Evolutionary conservation across 2,329 filamentous ascomycete species (phyloP), one percentile per base, ranked within the genome.

Genomic region (Calonectria pteridis): DNA sequence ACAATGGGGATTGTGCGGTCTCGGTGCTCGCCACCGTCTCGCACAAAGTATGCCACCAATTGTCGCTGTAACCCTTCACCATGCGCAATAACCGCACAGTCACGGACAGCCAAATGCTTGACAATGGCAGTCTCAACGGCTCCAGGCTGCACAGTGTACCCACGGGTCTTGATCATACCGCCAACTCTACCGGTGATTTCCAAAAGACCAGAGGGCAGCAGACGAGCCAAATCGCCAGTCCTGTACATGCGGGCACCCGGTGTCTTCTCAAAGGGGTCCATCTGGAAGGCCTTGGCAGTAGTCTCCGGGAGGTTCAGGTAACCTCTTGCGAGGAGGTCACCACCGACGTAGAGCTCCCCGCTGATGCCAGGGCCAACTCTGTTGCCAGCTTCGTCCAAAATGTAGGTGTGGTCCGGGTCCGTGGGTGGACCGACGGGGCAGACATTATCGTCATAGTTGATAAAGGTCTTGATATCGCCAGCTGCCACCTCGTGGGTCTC

Each of bases 401-500:
- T 92, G 78, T 96, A 95, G 1, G 91, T 92, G 76, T 94, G 90
- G 73, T 92, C 87, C 0, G 90, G 91, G 81, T 94, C 90, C 71
- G 95, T 83, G 0, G 93, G 92, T 1, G 89, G 91, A 0, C 94
- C 94, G 16, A 96, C 94, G 0, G 94, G 93, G 76, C 94, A 95
- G 75, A 94, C 94, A 2, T 89, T 86, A 1, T 90, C 86, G 58
- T 93, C 89, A 66, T 88, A 86, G 73, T 92, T 87, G 37, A 94
- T 83, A 83, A 95, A 94, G 1, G 91, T 89, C 70, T 88, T 87
- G 76, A 96, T 93, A 78, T 95, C 94, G 50, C 94, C 94, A 76
- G 93, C 95, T 1, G 94, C 93, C 74, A 94, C 92, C 83, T 95
- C 94, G 76, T 95, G 94, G 0, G 94, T 96, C 83, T 96, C 94